These are phyloP conservation scores for Evernia prunastri DNA, from an alignment of 495 filamentous ascomycete species.

Conservation along the genomic window DNA sequence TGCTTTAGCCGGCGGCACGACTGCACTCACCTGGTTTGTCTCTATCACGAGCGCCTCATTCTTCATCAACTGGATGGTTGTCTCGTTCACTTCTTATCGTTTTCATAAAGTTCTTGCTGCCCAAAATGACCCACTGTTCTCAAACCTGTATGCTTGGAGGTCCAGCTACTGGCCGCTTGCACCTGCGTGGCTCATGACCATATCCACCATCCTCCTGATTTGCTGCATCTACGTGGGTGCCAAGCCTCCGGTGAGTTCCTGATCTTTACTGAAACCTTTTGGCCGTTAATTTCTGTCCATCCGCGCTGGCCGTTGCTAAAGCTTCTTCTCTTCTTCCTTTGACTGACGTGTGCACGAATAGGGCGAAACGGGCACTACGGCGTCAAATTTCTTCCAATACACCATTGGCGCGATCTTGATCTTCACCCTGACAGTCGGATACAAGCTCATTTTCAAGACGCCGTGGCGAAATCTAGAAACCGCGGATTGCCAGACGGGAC, in stretches of 20 bases:
- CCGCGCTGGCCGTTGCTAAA: neutral
- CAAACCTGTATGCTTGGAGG: constrained; percentile 29
- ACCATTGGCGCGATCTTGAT: constrained; percentile 31
- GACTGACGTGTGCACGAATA: neutral
- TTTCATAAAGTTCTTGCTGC: constrained; percentile 31
- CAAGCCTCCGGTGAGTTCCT: constrained; percentile 9
- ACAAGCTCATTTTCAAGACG: constrained; percentile 29
- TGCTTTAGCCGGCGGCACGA: constrained; percentile 20
- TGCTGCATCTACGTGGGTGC: constrained; percentile 24
- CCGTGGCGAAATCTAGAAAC: constrained; percentile 21
- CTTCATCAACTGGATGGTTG: constrained; percentile 33
- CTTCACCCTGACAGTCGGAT: constrained; percentile 21
- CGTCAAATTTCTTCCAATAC: constrained; percentile 32
- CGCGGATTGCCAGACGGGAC: constrained; percentile 28
- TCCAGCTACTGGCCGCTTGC: constrained; percentile 31
- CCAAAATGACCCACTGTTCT: constrained; percentile 31
- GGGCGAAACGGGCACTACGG: constrained; percentile 18
- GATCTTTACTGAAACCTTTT: neutral
- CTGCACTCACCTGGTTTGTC: constrained; percentile 29
- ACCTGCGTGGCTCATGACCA: constrained; percentile 26
- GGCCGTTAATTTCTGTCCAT: neutral
- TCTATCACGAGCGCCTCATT: constrained; percentile 30
- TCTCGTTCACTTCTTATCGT: constrained; percentile 29
- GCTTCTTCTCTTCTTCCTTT: neutral
- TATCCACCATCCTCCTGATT: constrained; percentile 22